Evolutionary conservation across 208 protist genomes (phyloP), one percentile per base, ranked within the genome.

Genomic region (Leishmania guyanensis): DNA sequence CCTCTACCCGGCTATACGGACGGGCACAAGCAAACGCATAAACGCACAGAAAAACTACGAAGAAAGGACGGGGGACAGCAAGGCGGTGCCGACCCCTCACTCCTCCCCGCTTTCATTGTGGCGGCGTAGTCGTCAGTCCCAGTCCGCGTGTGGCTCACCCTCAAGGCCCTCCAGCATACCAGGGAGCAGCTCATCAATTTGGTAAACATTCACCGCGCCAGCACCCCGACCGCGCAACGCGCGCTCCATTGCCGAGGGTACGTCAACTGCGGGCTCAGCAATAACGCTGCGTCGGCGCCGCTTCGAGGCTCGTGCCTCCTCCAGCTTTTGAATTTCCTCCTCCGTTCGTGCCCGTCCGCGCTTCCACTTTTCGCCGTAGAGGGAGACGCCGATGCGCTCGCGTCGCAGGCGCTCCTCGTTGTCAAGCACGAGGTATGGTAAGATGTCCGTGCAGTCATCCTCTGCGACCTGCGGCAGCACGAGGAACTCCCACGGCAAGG

Each of bases 351-450:
- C 88, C 22, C 86, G 87, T 3, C 93, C 94, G 29, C 91, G 90
- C 66, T 88, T 78, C 93, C 93, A 98, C 51, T 86, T 79, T 17
- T 91, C 91, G 56, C 84, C 84, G 86, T 96, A 96, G 48, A 95
- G 87, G 17, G 87, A 85, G 73, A 93, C 74, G 9, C 90, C 92
- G 10, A 96, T 79, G 58, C 92, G 85, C 73, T 93, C 81, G 33
- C 92, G 93, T n/a, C 92, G 90, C 75, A 96, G 46, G 22, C 94
- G 89, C 82, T 95, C 91, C 79, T 98, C 94, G 77, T 96, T 96
- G 86, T 96, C 91, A 6, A 94, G 85, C 17, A 96, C 90, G 29
- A 98, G 72, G 84, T 96, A 96, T 0, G 78, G 78, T 75, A 92
- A 68, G 20, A 96, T 66, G 78, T 98, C 94, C 5, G 88, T 89